Base-by-base conservation (phyloP, 2,329 filamentous ascomycete species). In the Verticillium longisporum region DNA sequence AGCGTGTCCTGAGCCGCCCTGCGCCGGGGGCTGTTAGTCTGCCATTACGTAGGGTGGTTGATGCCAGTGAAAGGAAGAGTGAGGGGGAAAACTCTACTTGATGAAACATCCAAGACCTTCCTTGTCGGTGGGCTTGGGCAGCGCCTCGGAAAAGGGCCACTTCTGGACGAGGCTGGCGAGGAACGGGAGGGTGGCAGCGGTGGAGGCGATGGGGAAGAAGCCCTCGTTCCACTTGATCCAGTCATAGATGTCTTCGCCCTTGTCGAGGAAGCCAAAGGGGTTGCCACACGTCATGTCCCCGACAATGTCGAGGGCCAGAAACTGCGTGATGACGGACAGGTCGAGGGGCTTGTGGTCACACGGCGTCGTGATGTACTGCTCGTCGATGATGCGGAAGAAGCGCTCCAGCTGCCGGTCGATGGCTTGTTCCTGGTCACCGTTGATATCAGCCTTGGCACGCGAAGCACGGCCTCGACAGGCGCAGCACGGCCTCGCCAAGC, bases 241-340 rank as follows among this genome's bases (percentile, higher is more conserved):
- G 34, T 69, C 68, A 38, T 79, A 78, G 0, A 81, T 64, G 61
- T 86, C 83, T 18, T 73, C 67, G 62, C 85, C 80, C 6, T 77
- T 72, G 26, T 72, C 71, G 14, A 86, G 72, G 65, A 80, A 80
- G 4, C 83, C 82, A 63, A 84, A 84, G 0, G 80, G 67, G 13
- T 75, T 68, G 6, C 82, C 82, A n/a, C 84, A 78, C 0, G 80
- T 80, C 26, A 85, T 70, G 41, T 82, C 76, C 13, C 78, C 79
- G 53, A 85, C 80, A 2, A 81, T 79, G 61, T 86, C 83, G 0
- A 85, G 70, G 1, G 82, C 77, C 60, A 84, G 81, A 72, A 78
- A 83, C 31, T 81, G 79, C 2, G 78, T 77, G 63, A 81, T 80
- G 45, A 74, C 71, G 26, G 78, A 79, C 54, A 85, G 70, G 64